Evolutionary conservation across 179 eudicot genomes (phyloP).

Genomic region (Silene vulgaris): DNA sequence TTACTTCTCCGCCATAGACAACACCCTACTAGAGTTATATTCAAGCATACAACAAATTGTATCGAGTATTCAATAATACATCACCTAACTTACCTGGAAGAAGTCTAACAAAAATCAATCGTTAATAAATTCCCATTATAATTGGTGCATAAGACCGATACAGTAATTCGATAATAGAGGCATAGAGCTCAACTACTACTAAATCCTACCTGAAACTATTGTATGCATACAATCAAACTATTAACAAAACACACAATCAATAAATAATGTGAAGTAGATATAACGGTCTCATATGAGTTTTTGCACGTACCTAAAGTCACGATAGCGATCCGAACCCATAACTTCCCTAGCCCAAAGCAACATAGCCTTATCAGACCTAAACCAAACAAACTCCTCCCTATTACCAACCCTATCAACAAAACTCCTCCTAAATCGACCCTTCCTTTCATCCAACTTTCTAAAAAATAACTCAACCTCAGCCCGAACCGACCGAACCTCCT

Average conservation of each 20-base stretch:
- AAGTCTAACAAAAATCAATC: neutral
- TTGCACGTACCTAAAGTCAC: constrained; percentile 44
- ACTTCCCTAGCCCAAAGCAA: constrained; percentile 42
- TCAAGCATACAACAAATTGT: too few species aligned
- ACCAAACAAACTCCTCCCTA: constrained; percentile 59
- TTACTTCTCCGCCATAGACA: too few species aligned
- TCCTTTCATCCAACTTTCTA: constrained; percentile 39
- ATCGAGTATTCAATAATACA: too few species aligned
- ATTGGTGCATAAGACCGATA: neutral
- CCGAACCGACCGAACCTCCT: constrained; percentile 41
- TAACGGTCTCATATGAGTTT: too few species aligned
- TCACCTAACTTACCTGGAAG: too few species aligned
- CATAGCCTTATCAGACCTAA: constrained; percentile 43
- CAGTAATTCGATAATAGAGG: too few species aligned
- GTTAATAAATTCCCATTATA: neutral
- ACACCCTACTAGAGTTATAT: too few species aligned
- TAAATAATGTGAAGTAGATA: too few species aligned
- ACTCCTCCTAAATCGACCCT: constrained; percentile 34
- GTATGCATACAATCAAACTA: too few species aligned
- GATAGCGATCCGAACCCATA: constrained; percentile 47
- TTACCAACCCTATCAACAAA: constrained; percentile 55
- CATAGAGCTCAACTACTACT: too few species aligned
- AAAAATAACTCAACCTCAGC: constrained; percentile 48
- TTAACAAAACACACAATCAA: too few species aligned
- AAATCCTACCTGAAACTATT: too few species aligned